A percentile compares a stretch with the other conserved stretches of the same genome.
phyloP scores from a whole-genome alignment of 257 asterid genomes.

The Nicotiana paniculata region DNA sequence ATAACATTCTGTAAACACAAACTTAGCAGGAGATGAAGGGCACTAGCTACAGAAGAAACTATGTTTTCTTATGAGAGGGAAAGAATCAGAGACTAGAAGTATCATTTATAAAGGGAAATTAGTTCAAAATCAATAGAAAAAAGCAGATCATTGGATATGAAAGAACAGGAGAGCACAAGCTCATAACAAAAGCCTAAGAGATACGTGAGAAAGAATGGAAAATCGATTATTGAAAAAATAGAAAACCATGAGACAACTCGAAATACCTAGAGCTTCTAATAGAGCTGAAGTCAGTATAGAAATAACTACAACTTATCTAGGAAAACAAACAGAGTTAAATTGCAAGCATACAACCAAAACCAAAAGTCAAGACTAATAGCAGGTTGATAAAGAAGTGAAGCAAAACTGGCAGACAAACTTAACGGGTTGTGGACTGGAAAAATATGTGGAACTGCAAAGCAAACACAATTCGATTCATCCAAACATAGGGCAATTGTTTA shows the following conservation, averaged over 20 bases:
- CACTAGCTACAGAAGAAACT: background rate
- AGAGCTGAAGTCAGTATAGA: background rate
- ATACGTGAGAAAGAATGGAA: background rate
- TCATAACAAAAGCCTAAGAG: background rate
- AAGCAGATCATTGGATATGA: background rate
- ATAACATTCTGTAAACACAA: background rate
- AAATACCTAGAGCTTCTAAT: background rate
- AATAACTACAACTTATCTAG: background rate
- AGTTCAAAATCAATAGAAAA: background rate
- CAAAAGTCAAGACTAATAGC: background rate
- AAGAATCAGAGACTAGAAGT: background rate
- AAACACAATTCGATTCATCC: background rate
- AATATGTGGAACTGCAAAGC: background rate
- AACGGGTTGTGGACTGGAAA: background rate
- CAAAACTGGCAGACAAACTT: background rate
- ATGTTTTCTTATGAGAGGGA: background rate
- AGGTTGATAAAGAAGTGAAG: background rate
- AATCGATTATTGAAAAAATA: background rate
- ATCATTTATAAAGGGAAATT: background rate
- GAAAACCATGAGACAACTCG: background rate
- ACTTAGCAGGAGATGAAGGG: background rate
- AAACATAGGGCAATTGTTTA: background rate
- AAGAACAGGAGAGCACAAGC: background rate
- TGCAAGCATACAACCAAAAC: background rate
- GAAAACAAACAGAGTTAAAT: background rate